Conservation (phyloP, 208 protist species). For the Leishmania tarentolae region DNA sequence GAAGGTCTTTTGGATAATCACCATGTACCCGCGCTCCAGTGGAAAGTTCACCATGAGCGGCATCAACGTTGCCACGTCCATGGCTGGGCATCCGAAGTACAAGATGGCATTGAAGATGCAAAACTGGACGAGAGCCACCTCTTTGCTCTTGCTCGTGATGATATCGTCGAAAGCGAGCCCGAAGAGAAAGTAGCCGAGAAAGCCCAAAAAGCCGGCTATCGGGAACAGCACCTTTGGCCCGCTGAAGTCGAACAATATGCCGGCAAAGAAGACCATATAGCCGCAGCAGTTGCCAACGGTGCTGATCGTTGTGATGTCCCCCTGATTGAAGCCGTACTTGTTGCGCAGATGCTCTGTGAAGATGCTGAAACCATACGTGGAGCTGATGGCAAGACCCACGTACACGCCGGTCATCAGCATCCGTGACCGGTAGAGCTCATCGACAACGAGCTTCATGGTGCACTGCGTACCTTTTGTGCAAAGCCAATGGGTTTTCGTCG, state of each 20-base stretch:
- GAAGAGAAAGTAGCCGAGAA: slow-evolving; percentile 65
- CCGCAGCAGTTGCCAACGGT: slow-evolving; percentile 71
- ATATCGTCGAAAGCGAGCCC: slow-evolving; percentile 65
- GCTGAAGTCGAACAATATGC: slow-evolving; percentile 74
- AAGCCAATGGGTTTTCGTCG: background rate
- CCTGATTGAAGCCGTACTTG: slow-evolving; percentile 64
- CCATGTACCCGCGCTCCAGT: slow-evolving; percentile 68
- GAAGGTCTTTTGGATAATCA: slow-evolving; percentile 85
- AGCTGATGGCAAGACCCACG: slow-evolving; percentile 64
- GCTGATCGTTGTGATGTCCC: slow-evolving; percentile 84
- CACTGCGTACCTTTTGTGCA: background rate
- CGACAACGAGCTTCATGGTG: slow-evolving; percentile 48
- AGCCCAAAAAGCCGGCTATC: slow-evolving; percentile 42
- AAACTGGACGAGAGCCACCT: slow-evolving; percentile 56
- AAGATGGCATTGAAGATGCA: slow-evolving; percentile 70
- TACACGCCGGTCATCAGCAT: slow-evolving; percentile 80
- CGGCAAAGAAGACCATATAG: slow-evolving; percentile 66
- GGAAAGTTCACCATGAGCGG: slow-evolving; percentile 87
- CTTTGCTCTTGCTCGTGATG: slow-evolving; percentile 39
- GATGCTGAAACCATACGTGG: slow-evolving; percentile 77
- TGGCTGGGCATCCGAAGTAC: slow-evolving; percentile 56
- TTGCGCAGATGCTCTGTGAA: slow-evolving; percentile 59
- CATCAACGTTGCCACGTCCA: slow-evolving; percentile 76
- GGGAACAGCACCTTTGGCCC: slow-evolving; percentile 61
- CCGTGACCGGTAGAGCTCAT: slow-evolving; percentile 71